These are phyloP conservation scores for Meredithiella fracta DNA, from an alignment of 2,329 filamentous ascomycete species.

Conservation along the genomic window DNA sequence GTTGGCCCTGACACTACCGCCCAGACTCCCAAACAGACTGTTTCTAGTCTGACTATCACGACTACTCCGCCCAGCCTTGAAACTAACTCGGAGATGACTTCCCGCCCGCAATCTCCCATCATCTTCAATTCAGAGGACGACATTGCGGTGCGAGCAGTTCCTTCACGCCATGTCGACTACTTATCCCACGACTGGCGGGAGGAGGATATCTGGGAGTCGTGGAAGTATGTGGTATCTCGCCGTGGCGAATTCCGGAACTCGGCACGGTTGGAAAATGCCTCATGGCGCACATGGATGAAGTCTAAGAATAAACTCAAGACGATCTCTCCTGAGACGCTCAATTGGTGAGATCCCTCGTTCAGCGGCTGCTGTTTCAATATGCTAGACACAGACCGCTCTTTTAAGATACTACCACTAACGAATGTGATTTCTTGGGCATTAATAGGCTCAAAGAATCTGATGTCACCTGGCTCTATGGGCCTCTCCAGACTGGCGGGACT, in stretches of 20 bases:
- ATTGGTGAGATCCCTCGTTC: slow-evolving; percentile 49
- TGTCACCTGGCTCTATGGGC: slow-evolving; percentile 94
- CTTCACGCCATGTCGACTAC: slow-evolving; percentile 86
- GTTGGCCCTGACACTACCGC: slow-evolving; percentile 29
- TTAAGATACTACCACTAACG: slow-evolving; percentile 11
- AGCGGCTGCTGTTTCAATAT: background rate
- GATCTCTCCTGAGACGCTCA: slow-evolving; percentile 76
- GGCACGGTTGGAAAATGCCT: slow-evolving; percentile 79
- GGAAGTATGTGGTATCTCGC: slow-evolving; percentile 79
- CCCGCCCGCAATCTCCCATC: slow-evolving; percentile 38
- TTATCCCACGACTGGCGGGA: slow-evolving; percentile 85
- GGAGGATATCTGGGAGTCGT: slow-evolving; percentile 94
- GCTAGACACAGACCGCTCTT: background rate
- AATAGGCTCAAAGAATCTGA: slow-evolving; percentile 88
- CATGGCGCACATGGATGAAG: slow-evolving; percentile 95
- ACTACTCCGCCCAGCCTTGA: background rate
- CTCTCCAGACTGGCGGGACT: slow-evolving; percentile 57
- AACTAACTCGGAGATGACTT: slow-evolving; percentile 31
- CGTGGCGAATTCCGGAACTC: slow-evolving; percentile 65
- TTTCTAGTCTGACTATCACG: background rate
- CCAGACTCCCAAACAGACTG: slow-evolving; percentile 25
- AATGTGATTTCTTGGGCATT: background rate
- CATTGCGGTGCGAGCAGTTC: slow-evolving; percentile 54
- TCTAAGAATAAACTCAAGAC: slow-evolving; percentile 74
- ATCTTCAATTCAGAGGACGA: slow-evolving; percentile 50